Evolutionary conservation across 768 basidiomycete species (phyloP).

Genomic region (Boletus huronensis): DNA sequence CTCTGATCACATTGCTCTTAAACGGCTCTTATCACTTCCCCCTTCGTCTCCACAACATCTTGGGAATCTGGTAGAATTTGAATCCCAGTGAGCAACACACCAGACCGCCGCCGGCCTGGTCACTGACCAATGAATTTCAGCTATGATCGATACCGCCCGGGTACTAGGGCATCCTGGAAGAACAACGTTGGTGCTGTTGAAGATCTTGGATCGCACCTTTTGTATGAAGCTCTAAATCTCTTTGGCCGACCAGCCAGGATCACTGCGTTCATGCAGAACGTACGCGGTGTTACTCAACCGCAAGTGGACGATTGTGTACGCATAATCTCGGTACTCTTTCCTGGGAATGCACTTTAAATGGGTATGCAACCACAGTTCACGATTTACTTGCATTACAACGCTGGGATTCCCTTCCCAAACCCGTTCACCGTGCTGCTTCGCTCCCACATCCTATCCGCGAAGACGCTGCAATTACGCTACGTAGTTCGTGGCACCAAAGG

Average conservation of each 20-base stretch:
- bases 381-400: conserved; percentile 49
- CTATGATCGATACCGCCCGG: conserved; percentile 70
- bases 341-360: neutral
- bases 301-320: conserved; percentile 66
- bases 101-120: neutral
- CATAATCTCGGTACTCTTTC: neutral
- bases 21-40: conserved; percentile 53
- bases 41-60: conserved; percentile 49
- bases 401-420: conserved; percentile 38
- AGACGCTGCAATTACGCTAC: conserved; percentile 66
- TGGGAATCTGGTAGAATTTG: conserved; percentile 66
- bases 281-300: conserved; percentile 59
- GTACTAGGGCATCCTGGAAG: conserved; percentile 75
- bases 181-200: conserved; percentile 68
- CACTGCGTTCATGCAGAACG: conserved; percentile 67
- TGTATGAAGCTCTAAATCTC: conserved; percentile 72
- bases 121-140: conserved; percentile 32
- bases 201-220: conserved; percentile 77
- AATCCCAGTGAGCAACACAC: conserved; percentile 58
- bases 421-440: conserved; percentile 67
- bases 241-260: conserved; percentile 72
- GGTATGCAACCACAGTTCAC: conserved; percentile 41
- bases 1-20: conserved; percentile 69
- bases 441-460: conserved; percentile 66
- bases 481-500: conserved; percentile 69